Base-by-base conservation (phyloP, 257 asterid species). In the Agastache rugosa region DNA sequence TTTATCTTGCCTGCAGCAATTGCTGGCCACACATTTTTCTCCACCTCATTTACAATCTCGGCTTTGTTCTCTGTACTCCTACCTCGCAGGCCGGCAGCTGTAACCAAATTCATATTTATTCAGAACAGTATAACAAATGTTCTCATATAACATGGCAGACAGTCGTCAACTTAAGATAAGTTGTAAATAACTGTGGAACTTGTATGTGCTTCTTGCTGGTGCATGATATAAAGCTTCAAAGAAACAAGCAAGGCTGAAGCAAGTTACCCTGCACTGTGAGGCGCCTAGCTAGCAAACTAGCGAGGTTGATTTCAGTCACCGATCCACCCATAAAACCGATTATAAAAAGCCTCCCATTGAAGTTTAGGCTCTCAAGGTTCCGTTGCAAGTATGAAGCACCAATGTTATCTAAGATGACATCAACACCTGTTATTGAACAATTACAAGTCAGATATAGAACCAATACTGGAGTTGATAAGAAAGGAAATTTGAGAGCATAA, bases 271-370 rank as follows among this genome's bases (percentile, higher is more conserved):
- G 99, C 74, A 95, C 86, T 0, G 98, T 89, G 50, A 95, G 96
- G 76, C 99, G 97, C 75, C 72, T 89, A 20, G 79, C 84, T 53
- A 87, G 85, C 87, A 95, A 50, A 75, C 60, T 72, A 9, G 77
- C 77, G n/a, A 95, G 98, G 73, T 90, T 92, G 66, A 89, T 80
- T 83, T 92, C 89, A 19, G 93, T 62, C 71, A 74, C 83, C 7
- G 82, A 8, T 51, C 99, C 99, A 48, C 99, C 98, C 97, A 90
- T 90, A 51, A 95, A 87, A 68, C 98, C 98, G 64, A 95, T 85
- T 62, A 95, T 88, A 85, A 95, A 95, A 59, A 95, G 96, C 90
- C 99, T 95, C 69, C 99, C 99, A 47, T 79, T 88, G 63, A 84
- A 20, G 67, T 79, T 88, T 45, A 95, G 87, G 83, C 95, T 84